Evolutionary conservation across 768 basidiomycete species (phyloP).

Genomic region (Cystofilobasidium bisporidii): DNA sequence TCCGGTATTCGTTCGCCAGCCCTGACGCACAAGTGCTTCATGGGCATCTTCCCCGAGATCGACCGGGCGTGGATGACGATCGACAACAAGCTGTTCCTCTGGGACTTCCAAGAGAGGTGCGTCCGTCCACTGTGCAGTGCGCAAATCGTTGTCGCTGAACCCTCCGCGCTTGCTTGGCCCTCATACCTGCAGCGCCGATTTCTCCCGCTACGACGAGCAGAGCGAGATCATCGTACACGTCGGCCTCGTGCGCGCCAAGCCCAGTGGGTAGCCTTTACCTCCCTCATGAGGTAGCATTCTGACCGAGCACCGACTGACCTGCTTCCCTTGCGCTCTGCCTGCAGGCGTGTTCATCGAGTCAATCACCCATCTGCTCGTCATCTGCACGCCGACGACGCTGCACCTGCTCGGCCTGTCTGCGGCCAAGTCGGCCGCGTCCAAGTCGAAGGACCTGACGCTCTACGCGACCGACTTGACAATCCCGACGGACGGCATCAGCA

Average conservation of each 20-base stretch:
- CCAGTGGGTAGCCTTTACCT: conserved; percentile 45
- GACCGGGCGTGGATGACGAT: conserved; percentile 92
- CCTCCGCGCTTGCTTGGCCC: background rate
- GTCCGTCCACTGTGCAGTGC: conserved; percentile 34
- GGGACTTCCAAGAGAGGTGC: conserved; percentile 93
- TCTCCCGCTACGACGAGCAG: conserved; percentile 84
- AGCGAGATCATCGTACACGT: conserved; percentile 82
- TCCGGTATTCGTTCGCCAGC: too few species aligned
- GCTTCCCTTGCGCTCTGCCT: background rate
- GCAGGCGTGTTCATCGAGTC: conserved; percentile 76
- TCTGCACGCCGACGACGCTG: conserved; percentile 75
- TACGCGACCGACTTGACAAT: conserved; percentile 81
- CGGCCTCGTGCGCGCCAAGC: conserved; percentile 74
- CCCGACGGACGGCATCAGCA: conserved; percentile 62
- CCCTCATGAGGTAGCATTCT: too few species aligned
- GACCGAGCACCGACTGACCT: too few species aligned
- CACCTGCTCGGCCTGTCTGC: conserved; percentile 66
- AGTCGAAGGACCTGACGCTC: conserved; percentile 66
- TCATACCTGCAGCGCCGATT: conserved; percentile 59
- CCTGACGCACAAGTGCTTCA: conserved; percentile 27
- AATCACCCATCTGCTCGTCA: conserved; percentile 75
- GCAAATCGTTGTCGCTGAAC: background rate
- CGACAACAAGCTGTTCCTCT: conserved; percentile 85
- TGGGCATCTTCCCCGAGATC: conserved; percentile 87
- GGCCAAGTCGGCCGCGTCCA: conserved; percentile 32